phyloP scores from a whole-genome alignment of 768 basidiomycete genomes.

The Tylopilus plumbeoviolaceoides region DNA sequence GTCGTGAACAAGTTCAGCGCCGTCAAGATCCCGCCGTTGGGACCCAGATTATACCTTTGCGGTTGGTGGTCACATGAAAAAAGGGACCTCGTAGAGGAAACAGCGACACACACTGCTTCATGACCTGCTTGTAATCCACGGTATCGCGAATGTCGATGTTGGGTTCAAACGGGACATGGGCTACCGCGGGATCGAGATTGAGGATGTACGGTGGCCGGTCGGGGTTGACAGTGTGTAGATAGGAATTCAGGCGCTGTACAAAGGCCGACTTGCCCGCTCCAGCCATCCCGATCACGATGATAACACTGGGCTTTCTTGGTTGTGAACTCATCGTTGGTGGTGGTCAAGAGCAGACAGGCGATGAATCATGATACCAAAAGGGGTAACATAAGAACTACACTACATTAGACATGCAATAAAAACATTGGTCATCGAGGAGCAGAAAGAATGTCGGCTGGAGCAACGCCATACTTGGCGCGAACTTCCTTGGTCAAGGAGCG shows the following conservation, averaged over 20 bases:
- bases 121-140: constrained; percentile 95
- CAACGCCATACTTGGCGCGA: constrained; percentile 29
- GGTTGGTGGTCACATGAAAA: constrained; percentile 13
- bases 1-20: constrained; percentile 97
- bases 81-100: constrained; percentile 15
- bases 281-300: constrained; percentile 94
- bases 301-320: constrained; percentile 62
- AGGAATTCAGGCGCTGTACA: constrained; percentile 90
- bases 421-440: constrained; percentile 5
- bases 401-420: not conserved
- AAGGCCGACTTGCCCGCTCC: constrained; percentile 98
- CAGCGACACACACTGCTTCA: constrained; percentile 89
- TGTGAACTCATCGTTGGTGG: constrained; percentile 19
- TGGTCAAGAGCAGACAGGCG: constrained; percentile 5
- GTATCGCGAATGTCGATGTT: constrained; percentile 99
- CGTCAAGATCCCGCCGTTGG: constrained; percentile 96
- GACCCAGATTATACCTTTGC: constrained; percentile 91
- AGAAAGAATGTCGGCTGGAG: constrained; percentile 1
- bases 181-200: constrained; percentile 96
- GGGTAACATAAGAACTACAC: not conserved
- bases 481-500: constrained; percentile 35
- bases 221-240: constrained; percentile 68
- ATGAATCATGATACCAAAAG: constrained; percentile 23
- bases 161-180: constrained; percentile 86
- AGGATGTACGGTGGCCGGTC: constrained; percentile 87